phyloP scores from a whole-genome alignment of 768 basidiomycete genomes.

The Hericium erinaceus region DNA sequence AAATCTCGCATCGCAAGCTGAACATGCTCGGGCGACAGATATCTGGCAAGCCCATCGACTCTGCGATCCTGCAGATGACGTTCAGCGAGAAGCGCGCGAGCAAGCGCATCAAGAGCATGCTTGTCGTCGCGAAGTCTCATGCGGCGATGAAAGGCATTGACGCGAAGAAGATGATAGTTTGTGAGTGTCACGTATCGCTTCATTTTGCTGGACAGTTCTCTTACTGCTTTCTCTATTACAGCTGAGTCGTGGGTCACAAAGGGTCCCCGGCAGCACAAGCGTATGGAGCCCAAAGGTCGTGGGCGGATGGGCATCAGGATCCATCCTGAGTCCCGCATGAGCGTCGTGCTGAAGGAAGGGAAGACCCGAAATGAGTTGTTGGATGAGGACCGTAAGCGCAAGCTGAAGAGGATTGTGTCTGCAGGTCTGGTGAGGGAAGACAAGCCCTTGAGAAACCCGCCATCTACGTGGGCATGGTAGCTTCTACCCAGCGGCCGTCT shows the following conservation, averaged over 20 bases:
- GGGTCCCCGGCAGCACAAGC: constrained; percentile 51
- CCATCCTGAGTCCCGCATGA: constrained; percentile 67
- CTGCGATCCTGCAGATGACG: constrained; percentile 93
- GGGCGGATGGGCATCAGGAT: constrained; percentile 70
- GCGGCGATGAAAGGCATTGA: constrained; percentile 71
- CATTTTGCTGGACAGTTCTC: neutral
- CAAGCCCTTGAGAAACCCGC: constrained; percentile 64
- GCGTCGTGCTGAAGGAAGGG: constrained; percentile 73
- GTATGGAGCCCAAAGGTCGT: constrained; percentile 77
- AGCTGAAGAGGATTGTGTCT: constrained; percentile 70
- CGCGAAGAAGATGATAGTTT: constrained; percentile 64
- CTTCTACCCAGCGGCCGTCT: neutral
- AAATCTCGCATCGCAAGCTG: constrained; percentile 88
- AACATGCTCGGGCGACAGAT: constrained; percentile 85
- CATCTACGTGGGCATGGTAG: constrained; percentile 75
- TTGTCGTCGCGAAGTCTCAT: constrained; percentile 80
- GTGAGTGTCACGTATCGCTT: constrained; percentile 37
- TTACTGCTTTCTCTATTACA: constrained; percentile 21
- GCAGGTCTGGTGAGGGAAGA: constrained; percentile 76
- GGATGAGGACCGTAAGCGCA: constrained; percentile 51
- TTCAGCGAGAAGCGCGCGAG: constrained; percentile 92
- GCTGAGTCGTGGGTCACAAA: constrained; percentile 95
- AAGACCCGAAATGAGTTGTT: constrained; percentile 64
- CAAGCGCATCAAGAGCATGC: constrained; percentile 78
- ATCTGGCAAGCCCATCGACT: constrained; percentile 84